These are phyloP conservation scores for Phoma herbarum DNA, from an alignment of 2,329 filamentous ascomycete species.

Conservation along the genomic window DNA sequence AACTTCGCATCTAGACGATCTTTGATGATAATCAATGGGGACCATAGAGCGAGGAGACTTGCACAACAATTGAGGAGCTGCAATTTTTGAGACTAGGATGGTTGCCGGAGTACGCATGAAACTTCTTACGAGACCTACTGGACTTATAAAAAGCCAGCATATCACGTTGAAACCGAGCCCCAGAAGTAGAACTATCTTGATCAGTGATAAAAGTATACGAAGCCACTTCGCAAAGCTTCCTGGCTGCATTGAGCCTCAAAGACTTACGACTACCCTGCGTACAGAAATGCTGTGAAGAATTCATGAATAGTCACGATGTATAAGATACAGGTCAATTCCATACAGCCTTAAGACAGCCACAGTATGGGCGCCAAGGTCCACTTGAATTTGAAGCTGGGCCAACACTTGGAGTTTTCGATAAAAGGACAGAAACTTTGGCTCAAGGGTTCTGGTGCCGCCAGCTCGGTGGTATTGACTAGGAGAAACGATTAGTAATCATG, in stretches of 20 bases:
- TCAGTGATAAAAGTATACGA: no score
- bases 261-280: no score
- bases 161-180: neutral
- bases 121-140: neutral
- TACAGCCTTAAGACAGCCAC: no score
- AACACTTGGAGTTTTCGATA: neutral
- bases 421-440: neutral
- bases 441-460: neutral
- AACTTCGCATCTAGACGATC: constrained; percentile 48
- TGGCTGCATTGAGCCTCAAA: no score
- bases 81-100: neutral
- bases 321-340: no score
- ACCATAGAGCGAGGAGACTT: neutral
- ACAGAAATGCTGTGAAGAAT: neutral
- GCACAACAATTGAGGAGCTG: neutral
- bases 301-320: neutral
- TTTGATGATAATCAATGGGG: neutral
- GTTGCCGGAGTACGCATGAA: neutral
- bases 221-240: no score
- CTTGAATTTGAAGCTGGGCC: neutral
- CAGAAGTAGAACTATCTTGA: no score
- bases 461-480: neutral
- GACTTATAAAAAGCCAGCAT: neutral
- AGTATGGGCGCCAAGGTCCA: no score
- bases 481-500: neutral